A percentile compares a stretch with the other conserved stretches of the same genome.
These are phyloP conservation scores for Vachellia collinsii DNA, from an alignment of 306 rosid genomes.

Conservation along the genomic window DNA sequence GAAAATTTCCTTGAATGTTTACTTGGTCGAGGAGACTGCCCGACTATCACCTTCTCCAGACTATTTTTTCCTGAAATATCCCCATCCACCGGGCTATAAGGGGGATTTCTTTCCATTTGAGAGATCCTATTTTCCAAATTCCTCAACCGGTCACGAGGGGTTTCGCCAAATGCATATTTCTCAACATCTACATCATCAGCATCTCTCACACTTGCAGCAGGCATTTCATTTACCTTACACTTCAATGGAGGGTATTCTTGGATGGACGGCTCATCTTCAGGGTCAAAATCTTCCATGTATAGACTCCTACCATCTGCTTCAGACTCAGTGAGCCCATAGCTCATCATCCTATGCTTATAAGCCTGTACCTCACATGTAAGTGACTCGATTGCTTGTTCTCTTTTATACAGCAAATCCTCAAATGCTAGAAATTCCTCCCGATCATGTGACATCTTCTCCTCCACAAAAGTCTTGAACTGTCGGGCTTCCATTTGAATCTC, in stretches of 20 bases:
- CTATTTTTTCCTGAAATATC: slow-evolving; percentile 63
- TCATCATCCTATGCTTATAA: slow-evolving; percentile 91
- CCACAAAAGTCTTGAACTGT: slow-evolving; percentile 84
- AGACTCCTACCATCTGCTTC: slow-evolving; percentile 65
- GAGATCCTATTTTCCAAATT: slow-evolving; percentile 78
- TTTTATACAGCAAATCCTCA: slow-evolving; percentile 90
- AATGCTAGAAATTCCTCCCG: slow-evolving; percentile 73
- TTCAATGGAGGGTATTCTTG: slow-evolving; percentile 86
- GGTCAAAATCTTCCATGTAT: slow-evolving; percentile 47
- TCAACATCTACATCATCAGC: slow-evolving; percentile 72
- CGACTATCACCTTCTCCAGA: slow-evolving; percentile 81
- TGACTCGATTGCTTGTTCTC: slow-evolving; percentile 87
- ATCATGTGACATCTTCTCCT: slow-evolving; percentile 94
- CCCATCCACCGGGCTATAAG: slow-evolving; percentile 64
- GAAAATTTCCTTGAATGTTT: slow-evolving; percentile 67
- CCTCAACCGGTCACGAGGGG: slow-evolving; percentile 71
- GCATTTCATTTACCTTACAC: slow-evolving; percentile 64
- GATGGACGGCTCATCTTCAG: slow-evolving; percentile 59
- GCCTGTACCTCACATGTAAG: slow-evolving; percentile 94
- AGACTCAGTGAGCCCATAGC: slow-evolving; percentile 74
- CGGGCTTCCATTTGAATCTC: slow-evolving; percentile 97
- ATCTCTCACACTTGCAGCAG: slow-evolving; percentile 44
- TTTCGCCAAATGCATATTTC: slow-evolving; percentile 90
- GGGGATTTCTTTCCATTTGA: slow-evolving; percentile 78
- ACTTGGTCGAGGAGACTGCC: slow-evolving; percentile 68